Evolutionary conservation across 192 early-diverging fungal genomes (phyloP).

Genomic region (Geranomyces variabilis): DNA sequence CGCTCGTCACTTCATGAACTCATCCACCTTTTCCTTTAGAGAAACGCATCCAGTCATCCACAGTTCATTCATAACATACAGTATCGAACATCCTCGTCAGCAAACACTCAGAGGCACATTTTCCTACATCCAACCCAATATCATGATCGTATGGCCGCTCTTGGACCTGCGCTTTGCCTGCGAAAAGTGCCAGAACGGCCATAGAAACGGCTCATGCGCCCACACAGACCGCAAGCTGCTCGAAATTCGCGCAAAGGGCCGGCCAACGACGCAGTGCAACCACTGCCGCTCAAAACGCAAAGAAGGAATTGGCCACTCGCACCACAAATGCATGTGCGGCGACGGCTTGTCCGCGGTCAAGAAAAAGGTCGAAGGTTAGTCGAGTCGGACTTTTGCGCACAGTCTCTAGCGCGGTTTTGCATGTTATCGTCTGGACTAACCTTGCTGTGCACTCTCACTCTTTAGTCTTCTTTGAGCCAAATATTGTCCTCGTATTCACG

Average conservation of each 20-base stretch:
- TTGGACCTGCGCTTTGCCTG: conserved; percentile 36
- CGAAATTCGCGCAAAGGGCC: conserved; percentile 28
- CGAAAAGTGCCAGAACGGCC: conserved; percentile 32
- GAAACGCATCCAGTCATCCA: too few relatives aligned
- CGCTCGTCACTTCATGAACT: too few relatives aligned
- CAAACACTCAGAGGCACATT: too few relatives aligned
- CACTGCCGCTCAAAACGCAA: conserved; percentile 27
- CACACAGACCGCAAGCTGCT: conserved; percentile 27
- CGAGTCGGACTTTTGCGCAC: too few relatives aligned
- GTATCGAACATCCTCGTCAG: too few relatives aligned
- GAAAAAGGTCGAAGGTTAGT: conserved; percentile 32
- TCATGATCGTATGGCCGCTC: conserved; percentile 23
- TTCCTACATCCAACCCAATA: too few relatives aligned
- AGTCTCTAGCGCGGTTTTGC: neutral
- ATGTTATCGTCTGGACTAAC: neutral
- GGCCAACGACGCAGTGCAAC: conserved; percentile 31
- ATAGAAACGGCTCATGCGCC: conserved; percentile 25
- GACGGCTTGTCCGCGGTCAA: conserved; percentile 18
- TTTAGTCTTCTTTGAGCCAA: conserved; percentile 16
- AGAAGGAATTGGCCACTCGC: conserved; percentile 32
- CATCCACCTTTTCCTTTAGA: too few relatives aligned
- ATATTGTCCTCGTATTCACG: conserved; percentile 17
- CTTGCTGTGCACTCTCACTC: too few relatives aligned
- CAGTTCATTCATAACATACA: too few relatives aligned
- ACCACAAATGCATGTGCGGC: conserved; percentile 35